Base-by-base conservation (phyloP, 306 rosid species). In the Sicyos baderoa region DNA sequence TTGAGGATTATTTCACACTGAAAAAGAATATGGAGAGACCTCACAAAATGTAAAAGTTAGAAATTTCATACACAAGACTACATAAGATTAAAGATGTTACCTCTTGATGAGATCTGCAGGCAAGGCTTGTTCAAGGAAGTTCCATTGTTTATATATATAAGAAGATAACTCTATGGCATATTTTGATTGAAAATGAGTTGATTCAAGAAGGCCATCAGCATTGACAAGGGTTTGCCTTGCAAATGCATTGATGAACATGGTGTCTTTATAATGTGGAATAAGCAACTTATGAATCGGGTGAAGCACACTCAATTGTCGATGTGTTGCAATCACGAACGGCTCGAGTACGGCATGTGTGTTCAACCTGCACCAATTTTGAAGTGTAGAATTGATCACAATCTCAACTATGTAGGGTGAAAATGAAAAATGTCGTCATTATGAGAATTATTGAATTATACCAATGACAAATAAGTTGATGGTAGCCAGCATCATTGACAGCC, bases 191-290 rank as follows among this genome's bases (percentile, higher is more conserved):
- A 86, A 93, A 48, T 85, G 88, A 4, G 90, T 86, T 6, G 53
- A 0, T 85, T 93, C 98, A 7, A 89, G 35, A 27, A 87, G 14
- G 6, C 98, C 98, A 19, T 86, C 88, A 0, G 87, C 91, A 52
- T 84, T 87, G 64, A 84, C 80, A 56, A 93, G 88, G 71, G 79
- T 73, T 82, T 88, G 91, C 45, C 93, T 54, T 0, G 91, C 93
- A 1, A 85, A 64, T 17, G 94, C 93, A 10, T 93, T 89, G 57
- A 89, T 83, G 70, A 86, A 86, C 97, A 93, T 86, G 58, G 98
- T 89, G 78, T 89, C 98, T n/a, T 86, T 88, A 59, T 82, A 89
- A 74, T 88, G 98, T 60, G 95, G 96, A 58, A 77, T 81, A 57
- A 89, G 54, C 40, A 93, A 85, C 70, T 89, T 93, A 58, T 87